Base-by-base conservation (phyloP, 495 filamentous ascomycete genomes). In the Amniculicola lignicola region DNA sequence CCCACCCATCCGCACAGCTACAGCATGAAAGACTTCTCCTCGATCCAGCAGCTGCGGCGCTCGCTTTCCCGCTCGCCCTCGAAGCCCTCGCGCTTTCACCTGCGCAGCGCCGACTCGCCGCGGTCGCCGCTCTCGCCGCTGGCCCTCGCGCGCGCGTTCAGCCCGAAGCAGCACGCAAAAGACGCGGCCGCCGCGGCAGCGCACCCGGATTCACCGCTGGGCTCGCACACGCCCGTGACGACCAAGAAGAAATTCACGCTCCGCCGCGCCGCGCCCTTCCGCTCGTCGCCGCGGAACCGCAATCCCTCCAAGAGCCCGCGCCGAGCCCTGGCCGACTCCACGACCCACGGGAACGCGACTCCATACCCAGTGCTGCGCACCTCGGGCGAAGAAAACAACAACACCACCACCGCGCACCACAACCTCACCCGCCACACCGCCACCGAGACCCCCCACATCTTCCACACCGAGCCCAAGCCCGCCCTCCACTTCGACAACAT, bases 31-130 rank as follows among this genome's bases (percentile, higher is more conserved):
- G 81, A 40, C 42, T 51, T 58, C 24, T 51, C 87, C 19, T 81
- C 87, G 14, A 85, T 94, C 45, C 77, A 85, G 58, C 84, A 89
- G 58, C 71, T 96, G 36, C 80, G 89, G 36, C 85, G 89, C 59
- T 94, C 90, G 18, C 75, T 96, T 40, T 94, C 89, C 23, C 78
- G 88, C 39, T 95, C 90, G 9, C 90, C 90, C 9, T 94, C 90
- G 7, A 94, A 90, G 67, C 78, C 76, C 35, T 78, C 81, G 16
- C 76, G 77, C 57, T 88, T 90, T 62, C 79, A 79, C 29, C 69
- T 91, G 22, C 72, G 82, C 37, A 79, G 79, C 33, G 67, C 61
- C 42, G 61, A 64, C 23, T 72, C 72, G 5, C 69, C 74, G 1
- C 67, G 68, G 35, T 74, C 73, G 27, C 73, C 71, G 18, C 61